phyloP scores from a whole-genome alignment of 1,284 basidiomycete genomes.

The Cryptococcus sp. region DNA sequence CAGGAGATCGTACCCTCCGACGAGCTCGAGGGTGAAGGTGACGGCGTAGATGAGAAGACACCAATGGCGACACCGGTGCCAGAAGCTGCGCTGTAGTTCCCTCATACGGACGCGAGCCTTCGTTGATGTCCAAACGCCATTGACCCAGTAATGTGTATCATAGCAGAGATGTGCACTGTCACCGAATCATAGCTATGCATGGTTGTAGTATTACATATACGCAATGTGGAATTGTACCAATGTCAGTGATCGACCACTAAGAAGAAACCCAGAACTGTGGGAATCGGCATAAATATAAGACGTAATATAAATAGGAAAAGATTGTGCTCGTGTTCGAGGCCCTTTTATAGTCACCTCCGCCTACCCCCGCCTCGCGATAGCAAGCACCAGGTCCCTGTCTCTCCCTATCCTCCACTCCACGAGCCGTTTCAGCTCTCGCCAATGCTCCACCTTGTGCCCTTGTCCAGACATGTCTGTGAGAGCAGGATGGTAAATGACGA shows the following conservation, averaged over 20 bases:
- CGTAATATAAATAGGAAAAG: too few species aligned
- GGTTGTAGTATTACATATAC: constrained; percentile 8
- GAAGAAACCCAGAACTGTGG: too few species aligned
- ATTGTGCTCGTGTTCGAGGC: too few species aligned
- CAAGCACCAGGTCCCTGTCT: constrained; percentile 57
- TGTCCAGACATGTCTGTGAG: constrained; percentile 47
- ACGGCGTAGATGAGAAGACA: constrained; percentile 40
- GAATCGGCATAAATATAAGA: too few species aligned
- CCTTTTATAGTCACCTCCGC: background rate
- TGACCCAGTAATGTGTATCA: too few species aligned
- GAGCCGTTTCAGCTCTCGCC: constrained; percentile 79
- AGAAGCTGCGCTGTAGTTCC: background rate
- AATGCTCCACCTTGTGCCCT: constrained; percentile 56
- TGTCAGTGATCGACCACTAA: too few species aligned
- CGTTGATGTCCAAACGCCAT: too few species aligned
- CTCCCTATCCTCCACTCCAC: constrained; percentile 59
- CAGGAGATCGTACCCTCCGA: constrained; percentile 43
- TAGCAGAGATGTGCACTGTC: too few species aligned
- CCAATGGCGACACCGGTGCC: constrained; percentile 7
- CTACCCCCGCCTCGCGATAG: constrained; percentile 32
- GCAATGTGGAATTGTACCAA: background rate
- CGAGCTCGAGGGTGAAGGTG: constrained; percentile 1
- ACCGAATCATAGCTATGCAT: constrained; percentile 8
- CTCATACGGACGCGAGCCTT: background rate
- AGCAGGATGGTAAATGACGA: constrained; percentile 70